Conservation (phyloP, 1,284 basidiomycete genomes). For the Irpex sp. region DNA sequence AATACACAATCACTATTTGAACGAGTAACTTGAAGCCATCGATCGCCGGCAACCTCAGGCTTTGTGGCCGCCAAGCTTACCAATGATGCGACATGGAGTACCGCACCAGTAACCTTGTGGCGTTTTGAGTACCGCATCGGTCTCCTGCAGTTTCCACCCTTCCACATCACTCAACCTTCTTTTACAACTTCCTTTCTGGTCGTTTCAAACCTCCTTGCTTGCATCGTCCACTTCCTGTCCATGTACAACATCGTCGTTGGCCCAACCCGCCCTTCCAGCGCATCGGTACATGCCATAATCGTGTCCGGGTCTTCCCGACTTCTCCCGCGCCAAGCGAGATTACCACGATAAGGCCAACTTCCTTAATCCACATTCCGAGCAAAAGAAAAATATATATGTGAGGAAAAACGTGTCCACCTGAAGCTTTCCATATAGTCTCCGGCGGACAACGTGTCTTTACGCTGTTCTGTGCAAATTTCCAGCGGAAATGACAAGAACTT, state of each 20-base stretch:
- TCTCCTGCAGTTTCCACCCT: neutral
- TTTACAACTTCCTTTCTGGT: neutral
- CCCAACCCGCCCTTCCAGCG: neutral
- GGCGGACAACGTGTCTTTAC: neutral
- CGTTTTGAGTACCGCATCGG: neutral
- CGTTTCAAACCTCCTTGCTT: neutral
- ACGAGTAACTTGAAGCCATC: too few relatives aligned
- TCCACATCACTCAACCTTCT: neutral
- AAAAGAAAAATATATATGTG: neutral
- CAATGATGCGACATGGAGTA: neutral
- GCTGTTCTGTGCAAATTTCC: too few relatives aligned
- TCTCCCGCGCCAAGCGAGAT: neutral
- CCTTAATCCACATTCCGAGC: neutral
- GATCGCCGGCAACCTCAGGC: too few relatives aligned
- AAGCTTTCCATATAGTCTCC: neutral
- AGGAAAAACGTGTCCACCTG: neutral
- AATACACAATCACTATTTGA: too few relatives aligned
- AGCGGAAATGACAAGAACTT: neutral
- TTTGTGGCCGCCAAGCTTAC: too few relatives aligned
- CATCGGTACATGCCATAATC: neutral
- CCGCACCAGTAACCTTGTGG: constrained; percentile 2
- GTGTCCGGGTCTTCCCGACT: neutral
- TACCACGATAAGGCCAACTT: neutral
- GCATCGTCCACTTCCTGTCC: neutral
- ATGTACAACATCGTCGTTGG: neutral